Evolutionary conservation across 257 asterid species (phyloP).

Genomic region (Lycium ferocissimum): DNA sequence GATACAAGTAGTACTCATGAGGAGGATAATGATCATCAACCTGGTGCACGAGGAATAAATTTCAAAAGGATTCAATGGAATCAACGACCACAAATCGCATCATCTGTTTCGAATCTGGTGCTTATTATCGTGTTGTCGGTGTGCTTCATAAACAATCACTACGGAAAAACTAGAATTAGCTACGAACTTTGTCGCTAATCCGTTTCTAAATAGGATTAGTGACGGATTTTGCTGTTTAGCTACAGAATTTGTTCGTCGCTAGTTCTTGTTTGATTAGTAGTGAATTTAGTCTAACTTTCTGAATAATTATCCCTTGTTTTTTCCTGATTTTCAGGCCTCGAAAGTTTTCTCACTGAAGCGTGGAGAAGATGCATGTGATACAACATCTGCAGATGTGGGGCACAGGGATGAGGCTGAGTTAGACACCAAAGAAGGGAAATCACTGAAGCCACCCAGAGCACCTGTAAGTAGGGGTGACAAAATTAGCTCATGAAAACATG

Average conservation of each 20-base stretch:
- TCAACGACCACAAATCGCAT: slow-evolving; percentile 54
- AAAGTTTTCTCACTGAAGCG: slow-evolving; percentile 48
- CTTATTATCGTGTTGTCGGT: slow-evolving; percentile 35
- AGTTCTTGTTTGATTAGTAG: no score
- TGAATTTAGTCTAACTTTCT: not conserved
- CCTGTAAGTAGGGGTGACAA: slow-evolving; percentile 51
- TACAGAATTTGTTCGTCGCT: no score
- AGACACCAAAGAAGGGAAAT: slow-evolving; percentile 45
- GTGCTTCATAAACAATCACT: not conserved
- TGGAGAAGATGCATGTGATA: slow-evolving; percentile 44
- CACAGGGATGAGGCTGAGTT: slow-evolving; percentile 46
- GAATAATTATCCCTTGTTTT: slow-evolving; percentile 25
- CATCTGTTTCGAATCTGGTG: slow-evolving; percentile 78
- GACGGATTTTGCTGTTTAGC: no score
- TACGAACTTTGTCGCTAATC: no score
- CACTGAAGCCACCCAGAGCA: slow-evolving; percentile 66
- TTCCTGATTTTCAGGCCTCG: slow-evolving; percentile 55
- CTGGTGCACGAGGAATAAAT: slow-evolving; percentile 45
- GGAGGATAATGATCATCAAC: slow-evolving; percentile 38
- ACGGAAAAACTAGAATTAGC: no score
- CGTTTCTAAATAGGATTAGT: no score
- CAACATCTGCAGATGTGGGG: slow-evolving; percentile 34
- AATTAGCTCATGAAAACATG: no score
- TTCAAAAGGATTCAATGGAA: slow-evolving; percentile 52
- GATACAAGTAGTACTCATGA: slow-evolving; percentile 33